These are phyloP conservation scores for Podaxis sp. DNA, from an alignment of 768 basidiomycete species.

Conservation along the genomic window DNA sequence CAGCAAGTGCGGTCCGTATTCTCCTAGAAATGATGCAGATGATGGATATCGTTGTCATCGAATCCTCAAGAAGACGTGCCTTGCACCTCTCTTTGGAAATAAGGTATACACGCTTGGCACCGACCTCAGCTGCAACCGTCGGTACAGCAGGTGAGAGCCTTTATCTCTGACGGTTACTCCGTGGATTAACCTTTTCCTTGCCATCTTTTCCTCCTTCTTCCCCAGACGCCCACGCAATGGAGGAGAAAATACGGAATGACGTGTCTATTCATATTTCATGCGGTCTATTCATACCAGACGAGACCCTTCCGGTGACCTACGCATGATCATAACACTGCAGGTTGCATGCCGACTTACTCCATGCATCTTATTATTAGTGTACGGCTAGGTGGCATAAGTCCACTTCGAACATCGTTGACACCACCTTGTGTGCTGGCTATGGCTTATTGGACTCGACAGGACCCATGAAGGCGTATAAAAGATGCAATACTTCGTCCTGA, in stretches of 20 bases:
- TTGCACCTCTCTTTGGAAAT: slow-evolving; percentile 8
- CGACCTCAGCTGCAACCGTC: background rate
- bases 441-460: slow-evolving; percentile 7
- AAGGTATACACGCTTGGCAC: slow-evolving; percentile 7
- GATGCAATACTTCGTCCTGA: background rate
- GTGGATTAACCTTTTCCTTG: slow-evolving; percentile 7
- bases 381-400: background rate
- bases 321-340: background rate
- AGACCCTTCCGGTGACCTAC: background rate
- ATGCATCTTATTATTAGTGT: slow-evolving; percentile 7
- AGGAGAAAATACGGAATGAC: slow-evolving; percentile 7
- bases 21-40: background rate
- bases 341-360: background rate
- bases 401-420: background rate
- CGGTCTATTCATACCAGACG: background rate
- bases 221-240: background rate
- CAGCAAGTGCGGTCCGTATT: slow-evolving; percentile 8
- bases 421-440: slow-evolving; percentile 6
- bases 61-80: background rate
- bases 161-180: background rate
- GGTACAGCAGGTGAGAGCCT: background rate
- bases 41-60: background rate
- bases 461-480: slow-evolving; percentile 6
- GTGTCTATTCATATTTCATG: background rate
- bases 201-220: background rate